Conservation (phyloP, 1,139 yeast species). For the Suhomyces panamericanus region DNA sequence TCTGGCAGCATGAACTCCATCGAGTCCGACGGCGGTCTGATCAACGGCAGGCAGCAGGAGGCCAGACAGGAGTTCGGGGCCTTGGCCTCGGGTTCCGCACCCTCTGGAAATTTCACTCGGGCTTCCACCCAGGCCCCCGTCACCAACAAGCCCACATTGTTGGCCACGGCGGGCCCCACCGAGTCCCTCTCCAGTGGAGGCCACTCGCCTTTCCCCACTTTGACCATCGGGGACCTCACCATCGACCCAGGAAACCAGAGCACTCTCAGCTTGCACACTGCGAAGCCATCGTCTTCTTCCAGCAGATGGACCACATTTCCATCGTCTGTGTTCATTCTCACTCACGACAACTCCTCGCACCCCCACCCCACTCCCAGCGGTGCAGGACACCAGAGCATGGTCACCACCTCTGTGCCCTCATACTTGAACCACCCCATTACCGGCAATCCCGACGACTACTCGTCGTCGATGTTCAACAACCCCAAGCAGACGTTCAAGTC, state of each 20-base stretch:
- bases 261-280: constrained; percentile 1
- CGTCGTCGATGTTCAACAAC: constrained; percentile 11
- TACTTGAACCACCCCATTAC: constrained; percentile 17
- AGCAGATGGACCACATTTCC: neutral
- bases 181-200: constrained; percentile 11
- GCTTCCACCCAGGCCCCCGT: constrained; percentile 1
- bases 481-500: constrained; percentile 11
- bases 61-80: constrained; percentile 51
- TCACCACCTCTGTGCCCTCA: constrained; percentile 8
- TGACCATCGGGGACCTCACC: constrained; percentile 5
- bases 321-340: constrained; percentile 10
- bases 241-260: constrained; percentile 8
- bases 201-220: constrained; percentile 17
- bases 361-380: constrained; percentile 2
- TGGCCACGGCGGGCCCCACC: constrained; percentile 16
- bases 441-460: constrained; percentile 14
- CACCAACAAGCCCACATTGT: constrained; percentile 11
- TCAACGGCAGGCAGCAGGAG: constrained; percentile 58
- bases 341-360: constrained; percentile 10
- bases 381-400: neutral
- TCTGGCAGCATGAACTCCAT: constrained; percentile 73
- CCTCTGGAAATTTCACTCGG: constrained; percentile 5
- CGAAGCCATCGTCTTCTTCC: neutral
- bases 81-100: constrained; percentile 27
- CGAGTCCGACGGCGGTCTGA: constrained; percentile 58